Conservation (phyloP, 768 basidiomycete species). For the Dendrothele bispora region DNA sequence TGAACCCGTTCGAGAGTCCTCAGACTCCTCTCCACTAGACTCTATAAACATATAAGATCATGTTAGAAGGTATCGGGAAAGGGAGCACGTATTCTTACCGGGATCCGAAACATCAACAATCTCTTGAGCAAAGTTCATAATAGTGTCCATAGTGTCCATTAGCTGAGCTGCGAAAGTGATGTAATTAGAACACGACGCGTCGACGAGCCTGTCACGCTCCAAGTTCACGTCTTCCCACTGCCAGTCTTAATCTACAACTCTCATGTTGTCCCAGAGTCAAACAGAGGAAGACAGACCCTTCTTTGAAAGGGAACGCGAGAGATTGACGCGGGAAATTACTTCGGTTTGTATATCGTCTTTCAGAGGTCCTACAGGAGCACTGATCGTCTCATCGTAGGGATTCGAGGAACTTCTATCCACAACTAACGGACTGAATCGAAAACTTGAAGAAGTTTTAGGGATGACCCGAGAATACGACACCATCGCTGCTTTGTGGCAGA, state of each 20-base stretch:
- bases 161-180: too few species aligned
- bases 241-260: neutral
- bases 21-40: too few species aligned
- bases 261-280: conserved; percentile 15
- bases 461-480: conserved; percentile 92
- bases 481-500: conserved; percentile 82
- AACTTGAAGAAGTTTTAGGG: conserved; percentile 87
- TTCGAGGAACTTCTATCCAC: conserved; percentile 87
- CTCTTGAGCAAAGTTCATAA: too few species aligned
- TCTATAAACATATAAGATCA: too few species aligned
- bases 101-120: too few species aligned
- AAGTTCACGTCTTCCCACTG: conserved; percentile 6
- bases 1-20: too few species aligned
- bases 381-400: conserved; percentile 44
- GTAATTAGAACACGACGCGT: too few species aligned
- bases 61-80: too few species aligned
- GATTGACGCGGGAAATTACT: conserved; percentile 71
- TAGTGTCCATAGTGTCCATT: too few species aligned
- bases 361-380: neutral
- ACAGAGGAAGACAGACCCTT: conserved; percentile 54
- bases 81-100: too few species aligned
- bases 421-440: conserved; percentile 84
- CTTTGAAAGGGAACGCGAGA: conserved; percentile 81
- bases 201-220: too few species aligned
- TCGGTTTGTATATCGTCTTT: conserved; percentile 44